Evolutionary conservation across 805 yeast genomes (phyloP).

Genomic region (Cyberlindnera meyerae): DNA sequence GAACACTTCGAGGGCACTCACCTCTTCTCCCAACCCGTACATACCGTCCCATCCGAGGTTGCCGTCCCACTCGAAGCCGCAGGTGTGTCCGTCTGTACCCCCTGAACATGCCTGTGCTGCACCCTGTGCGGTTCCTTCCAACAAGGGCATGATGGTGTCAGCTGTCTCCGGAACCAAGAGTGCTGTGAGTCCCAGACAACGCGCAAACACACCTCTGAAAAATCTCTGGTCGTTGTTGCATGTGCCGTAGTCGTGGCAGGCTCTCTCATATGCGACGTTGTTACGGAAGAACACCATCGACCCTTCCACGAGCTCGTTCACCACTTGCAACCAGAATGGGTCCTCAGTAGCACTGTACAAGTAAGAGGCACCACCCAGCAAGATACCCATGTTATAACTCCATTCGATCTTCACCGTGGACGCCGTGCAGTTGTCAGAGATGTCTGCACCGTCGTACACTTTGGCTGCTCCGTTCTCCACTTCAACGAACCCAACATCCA

Average conservation of each 20-base stretch:
- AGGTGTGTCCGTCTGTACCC: slow-evolving; percentile 69
- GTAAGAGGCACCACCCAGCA: slow-evolving; percentile 66
- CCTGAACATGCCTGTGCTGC: slow-evolving; percentile 72
- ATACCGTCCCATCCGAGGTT: slow-evolving; percentile 53
- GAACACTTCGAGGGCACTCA: slow-evolving; percentile 62
- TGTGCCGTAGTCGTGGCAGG: slow-evolving; percentile 45
- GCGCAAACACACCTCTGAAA: slow-evolving; percentile 64
- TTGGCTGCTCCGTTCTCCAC: slow-evolving; percentile 28
- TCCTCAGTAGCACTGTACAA: slow-evolving; percentile 57
- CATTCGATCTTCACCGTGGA: slow-evolving; percentile 46
- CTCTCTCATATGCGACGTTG: slow-evolving; percentile 53
- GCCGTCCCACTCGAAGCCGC: slow-evolving; percentile 63
- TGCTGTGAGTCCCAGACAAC: slow-evolving; percentile 57
- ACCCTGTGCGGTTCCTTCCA: slow-evolving; percentile 52
- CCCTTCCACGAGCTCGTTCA: slow-evolving; percentile 39
- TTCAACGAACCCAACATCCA: slow-evolving; percentile 42
- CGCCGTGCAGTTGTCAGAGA: slow-evolving; percentile 42
- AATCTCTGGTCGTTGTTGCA: slow-evolving; percentile 78
- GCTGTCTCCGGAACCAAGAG: slow-evolving; percentile 46
- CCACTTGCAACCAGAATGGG: slow-evolving; percentile 45
- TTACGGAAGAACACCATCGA: slow-evolving; percentile 43
- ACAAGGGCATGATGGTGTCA: slow-evolving; percentile 36
- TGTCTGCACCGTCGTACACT: slow-evolving; percentile 57
- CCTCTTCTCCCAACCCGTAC: slow-evolving; percentile 76
- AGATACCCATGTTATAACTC: slow-evolving; percentile 68